Evolutionary conservation across 23 red algal genomes (phyloP).

Genomic region (Gracilaria domingensis): DNA sequence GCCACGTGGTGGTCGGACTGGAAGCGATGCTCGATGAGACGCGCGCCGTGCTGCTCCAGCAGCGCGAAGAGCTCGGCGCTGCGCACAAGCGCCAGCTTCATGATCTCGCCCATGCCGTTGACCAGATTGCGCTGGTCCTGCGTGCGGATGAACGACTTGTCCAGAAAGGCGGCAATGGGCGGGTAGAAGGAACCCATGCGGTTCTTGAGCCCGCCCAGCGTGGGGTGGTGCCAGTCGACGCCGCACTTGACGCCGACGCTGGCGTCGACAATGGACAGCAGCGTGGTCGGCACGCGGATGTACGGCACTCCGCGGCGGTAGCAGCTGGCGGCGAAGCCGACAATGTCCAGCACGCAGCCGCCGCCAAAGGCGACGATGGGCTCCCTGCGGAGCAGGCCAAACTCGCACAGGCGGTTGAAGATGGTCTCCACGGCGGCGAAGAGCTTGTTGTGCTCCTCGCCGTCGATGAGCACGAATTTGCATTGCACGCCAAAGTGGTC

Average conservation of each 20-base stretch:
- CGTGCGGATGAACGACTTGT: slow-evolving; percentile 89
- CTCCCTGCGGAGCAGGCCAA: slow-evolving; percentile 89
- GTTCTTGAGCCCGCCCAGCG: slow-evolving; percentile 85
- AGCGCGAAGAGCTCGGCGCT: slow-evolving; percentile 87
- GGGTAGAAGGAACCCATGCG: slow-evolving; percentile 99
- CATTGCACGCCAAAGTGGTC: slow-evolving; percentile 53
- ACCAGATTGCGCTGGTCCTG: slow-evolving; percentile 93
- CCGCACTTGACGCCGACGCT: slow-evolving; percentile 96
- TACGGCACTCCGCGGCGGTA: slow-evolving; percentile 94
- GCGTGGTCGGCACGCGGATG: slow-evolving; percentile 91
- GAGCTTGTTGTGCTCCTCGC: slow-evolving; percentile 93
- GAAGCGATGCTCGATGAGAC: slow-evolving; percentile 82
- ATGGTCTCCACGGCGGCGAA: slow-evolving; percentile 80
- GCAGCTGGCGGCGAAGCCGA: slow-evolving; percentile 84
- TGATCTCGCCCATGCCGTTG: slow-evolving; percentile 97
- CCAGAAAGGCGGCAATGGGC: slow-evolving; percentile 87
- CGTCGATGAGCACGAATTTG: slow-evolving; percentile 65
- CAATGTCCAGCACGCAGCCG: slow-evolving; percentile 89
- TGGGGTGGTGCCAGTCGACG: slow-evolving; percentile 85
- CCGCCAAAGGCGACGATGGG: slow-evolving; percentile 97
- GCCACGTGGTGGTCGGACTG: slow-evolving; percentile 65
- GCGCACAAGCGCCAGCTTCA: slow-evolving; percentile 96
- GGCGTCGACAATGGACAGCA: slow-evolving; percentile 93
- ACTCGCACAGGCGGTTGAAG: slow-evolving; percentile 84
- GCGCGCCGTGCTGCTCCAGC: slow-evolving; percentile 81